Evolutionary conservation across 345 rosid species (phyloP), one percentile per base, ranked within the genome.

Genomic region (Salix arbutifolia): DNA sequence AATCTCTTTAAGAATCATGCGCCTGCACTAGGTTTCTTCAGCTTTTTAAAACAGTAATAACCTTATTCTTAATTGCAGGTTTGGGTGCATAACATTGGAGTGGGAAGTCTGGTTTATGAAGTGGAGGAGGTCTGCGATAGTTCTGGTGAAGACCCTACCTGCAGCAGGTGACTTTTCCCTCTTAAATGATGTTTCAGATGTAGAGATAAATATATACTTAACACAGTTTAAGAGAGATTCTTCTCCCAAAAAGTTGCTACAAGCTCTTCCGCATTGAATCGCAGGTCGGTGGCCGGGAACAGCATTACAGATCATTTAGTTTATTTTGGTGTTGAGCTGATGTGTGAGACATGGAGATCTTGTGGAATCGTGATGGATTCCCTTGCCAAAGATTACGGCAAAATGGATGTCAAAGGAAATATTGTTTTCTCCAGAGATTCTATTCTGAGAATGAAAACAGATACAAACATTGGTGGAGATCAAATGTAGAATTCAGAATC

Each of bases 241-340:
- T 50, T 50, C 18, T 18, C 40, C 38, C n/a, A 6, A 69, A 25
- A 37, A 52, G 4, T 26, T 69, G 71, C 61, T 46, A 19, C 37
- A 28, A 53, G 9, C 77, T 50, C 53, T 18, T 72, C 14, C 23
- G 21, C 10, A 3, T 44, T n/a, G 3, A 26, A n/a, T 37, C 88
- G 79, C 86, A 95, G 98, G 80, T 96, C 98, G 0, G 98, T 96
- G 79, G 74, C 76, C 19, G 97, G 99, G 31, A 88, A 74, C 71
- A 93, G 97, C 86, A 80, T 92, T 13, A 69, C 84, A 1, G 99
- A 95, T 84, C 97, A 95, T 84, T 80, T 95, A 76, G 61, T 18
- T 13, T 95, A 95, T 74, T 91, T 82, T 74, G 97, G 97, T 70
- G 84, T 93, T n/a, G 87, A 84, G 2, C 76, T 93, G 69, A 83